phyloP scores from a whole-genome alignment of 768 basidiomycete genomes.

The Serendipita sp. region DNA sequence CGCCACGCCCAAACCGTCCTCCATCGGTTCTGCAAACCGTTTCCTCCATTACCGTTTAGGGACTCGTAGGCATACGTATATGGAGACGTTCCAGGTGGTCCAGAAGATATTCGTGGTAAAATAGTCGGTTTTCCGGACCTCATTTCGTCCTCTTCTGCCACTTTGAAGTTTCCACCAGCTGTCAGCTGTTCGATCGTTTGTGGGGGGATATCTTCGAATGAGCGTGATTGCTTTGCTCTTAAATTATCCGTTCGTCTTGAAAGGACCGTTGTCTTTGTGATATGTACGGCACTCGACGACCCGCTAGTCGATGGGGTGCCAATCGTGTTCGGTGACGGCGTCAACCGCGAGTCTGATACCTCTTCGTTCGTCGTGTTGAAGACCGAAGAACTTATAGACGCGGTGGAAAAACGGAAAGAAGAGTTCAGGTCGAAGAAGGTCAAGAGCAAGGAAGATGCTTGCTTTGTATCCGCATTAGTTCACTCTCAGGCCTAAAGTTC shows the following conservation, averaged over 20 bases:
- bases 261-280: background rate
- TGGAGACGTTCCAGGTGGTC: background rate
- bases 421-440: background rate
- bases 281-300: background rate
- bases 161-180: background rate
- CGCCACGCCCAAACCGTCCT: constrained; percentile 4
- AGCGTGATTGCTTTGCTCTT: background rate
- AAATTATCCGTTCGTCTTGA: background rate
- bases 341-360: background rate
- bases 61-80: constrained; percentile 3
- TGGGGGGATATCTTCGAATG: background rate
- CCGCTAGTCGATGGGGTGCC: background rate
- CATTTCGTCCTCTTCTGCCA: background rate
- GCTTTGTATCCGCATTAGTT: too few relatives aligned
- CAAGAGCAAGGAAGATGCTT: background rate
- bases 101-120: background rate
- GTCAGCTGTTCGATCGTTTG: background rate
- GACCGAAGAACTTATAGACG: background rate
- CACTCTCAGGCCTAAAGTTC: too few relatives aligned
- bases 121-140: background rate
- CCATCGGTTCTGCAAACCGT: background rate
- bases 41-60: background rate
- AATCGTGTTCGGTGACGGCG: background rate
- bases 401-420: background rate
- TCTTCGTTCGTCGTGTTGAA: background rate